These are phyloP conservation scores for Aureobasidium sp. DNA, from an alignment of 2,329 filamentous ascomycete genomes.

Conservation along the genomic window DNA sequence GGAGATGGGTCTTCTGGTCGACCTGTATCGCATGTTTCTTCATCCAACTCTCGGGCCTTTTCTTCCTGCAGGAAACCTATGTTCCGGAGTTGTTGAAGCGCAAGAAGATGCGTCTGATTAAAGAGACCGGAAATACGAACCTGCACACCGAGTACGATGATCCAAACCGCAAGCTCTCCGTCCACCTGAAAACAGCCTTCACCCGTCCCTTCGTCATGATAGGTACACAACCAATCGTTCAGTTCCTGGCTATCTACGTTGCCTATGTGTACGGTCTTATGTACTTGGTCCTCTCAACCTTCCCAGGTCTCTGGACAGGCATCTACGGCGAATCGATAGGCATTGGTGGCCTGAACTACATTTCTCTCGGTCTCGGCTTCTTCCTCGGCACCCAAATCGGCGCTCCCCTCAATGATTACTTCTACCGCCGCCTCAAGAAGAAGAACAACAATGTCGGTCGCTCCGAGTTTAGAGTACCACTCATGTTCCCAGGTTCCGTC, in stretches of 20 bases:
- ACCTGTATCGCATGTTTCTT: slow-evolving; percentile 55
- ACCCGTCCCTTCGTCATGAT: slow-evolving; percentile 29
- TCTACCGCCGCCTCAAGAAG: slow-evolving; percentile 30
- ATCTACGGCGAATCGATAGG: slow-evolving; percentile 22
- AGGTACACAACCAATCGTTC: slow-evolving; percentile 31
- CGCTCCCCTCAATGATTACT: slow-evolving; percentile 29
- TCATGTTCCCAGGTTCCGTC: slow-evolving; percentile 48
- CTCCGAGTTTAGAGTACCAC: slow-evolving; percentile 39
- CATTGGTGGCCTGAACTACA: slow-evolving; percentile 32
- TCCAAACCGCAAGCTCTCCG: slow-evolving; percentile 26
- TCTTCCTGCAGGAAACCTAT: slow-evolving; percentile 59
- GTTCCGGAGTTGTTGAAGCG: slow-evolving; percentile 52
- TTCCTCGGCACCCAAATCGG: slow-evolving; percentile 38
- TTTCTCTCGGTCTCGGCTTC: slow-evolving; percentile 47
- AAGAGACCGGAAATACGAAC: slow-evolving; percentile 52
- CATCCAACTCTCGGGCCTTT: slow-evolving; percentile 54
- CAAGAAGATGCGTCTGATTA: slow-evolving; percentile 50
- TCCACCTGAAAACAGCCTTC: slow-evolving; percentile 26
- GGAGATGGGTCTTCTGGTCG: slow-evolving; percentile 67
- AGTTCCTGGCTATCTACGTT: slow-evolving; percentile 30
- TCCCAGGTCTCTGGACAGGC: slow-evolving; percentile 27
- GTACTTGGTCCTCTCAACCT: slow-evolving; percentile 31
- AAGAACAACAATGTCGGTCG: slow-evolving; percentile 30
- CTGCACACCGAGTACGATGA: slow-evolving; percentile 45
- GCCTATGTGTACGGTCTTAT: slow-evolving; percentile 33